Evolutionary conservation across 164 flowering plant genomes (phyloP).

Genomic region (Brasenia schreberi): DNA sequence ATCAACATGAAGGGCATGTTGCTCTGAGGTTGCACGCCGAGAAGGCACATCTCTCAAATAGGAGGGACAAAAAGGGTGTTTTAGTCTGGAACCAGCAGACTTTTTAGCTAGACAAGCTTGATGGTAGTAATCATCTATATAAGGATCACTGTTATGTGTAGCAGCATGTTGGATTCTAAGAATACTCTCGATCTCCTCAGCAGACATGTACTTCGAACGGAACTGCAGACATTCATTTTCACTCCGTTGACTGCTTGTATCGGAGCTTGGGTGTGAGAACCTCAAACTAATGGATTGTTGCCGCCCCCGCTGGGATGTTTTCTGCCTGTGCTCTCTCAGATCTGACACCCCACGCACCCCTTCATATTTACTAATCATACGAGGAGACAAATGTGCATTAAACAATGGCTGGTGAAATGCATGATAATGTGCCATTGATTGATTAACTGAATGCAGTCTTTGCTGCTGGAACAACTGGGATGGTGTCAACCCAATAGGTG

Average conservation of each 20-base stretch:
- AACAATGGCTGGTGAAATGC: constrained; percentile 33
- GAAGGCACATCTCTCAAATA: constrained; percentile 32
- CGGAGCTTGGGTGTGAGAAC: constrained; percentile 25
- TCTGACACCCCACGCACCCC: constrained; percentile 23
- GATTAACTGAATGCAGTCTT: constrained; percentile 30
- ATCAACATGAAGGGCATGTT: constrained; percentile 48
- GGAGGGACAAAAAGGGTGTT: constrained; percentile 42
- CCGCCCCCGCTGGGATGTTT: constrained; percentile 16
- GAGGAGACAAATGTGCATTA: constrained; percentile 31
- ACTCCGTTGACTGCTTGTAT: constrained; percentile 18
- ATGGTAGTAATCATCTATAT: constrained; percentile 55
- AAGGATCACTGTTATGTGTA: constrained; percentile 50
- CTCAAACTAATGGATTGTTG: constrained; percentile 15
- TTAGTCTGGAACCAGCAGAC: constrained; percentile 28
- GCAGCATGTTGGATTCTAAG: constrained; percentile 53
- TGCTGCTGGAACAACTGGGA: constrained; percentile 15
- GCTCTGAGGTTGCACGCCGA: constrained; percentile 35
- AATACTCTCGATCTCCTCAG: constrained; percentile 43
- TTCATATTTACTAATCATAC: constrained; percentile 32
- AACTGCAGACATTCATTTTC: constrained; percentile 34
- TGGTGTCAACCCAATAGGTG: constrained; percentile 37
- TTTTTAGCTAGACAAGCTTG: constrained; percentile 47
- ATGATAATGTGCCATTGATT: constrained; percentile 28
- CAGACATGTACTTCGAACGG: constrained; percentile 42
- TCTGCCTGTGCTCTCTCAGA: constrained; percentile 17